Conservation (phyloP, 164 flowering plant genomes). For the Umbilicus rupestris region DNA sequence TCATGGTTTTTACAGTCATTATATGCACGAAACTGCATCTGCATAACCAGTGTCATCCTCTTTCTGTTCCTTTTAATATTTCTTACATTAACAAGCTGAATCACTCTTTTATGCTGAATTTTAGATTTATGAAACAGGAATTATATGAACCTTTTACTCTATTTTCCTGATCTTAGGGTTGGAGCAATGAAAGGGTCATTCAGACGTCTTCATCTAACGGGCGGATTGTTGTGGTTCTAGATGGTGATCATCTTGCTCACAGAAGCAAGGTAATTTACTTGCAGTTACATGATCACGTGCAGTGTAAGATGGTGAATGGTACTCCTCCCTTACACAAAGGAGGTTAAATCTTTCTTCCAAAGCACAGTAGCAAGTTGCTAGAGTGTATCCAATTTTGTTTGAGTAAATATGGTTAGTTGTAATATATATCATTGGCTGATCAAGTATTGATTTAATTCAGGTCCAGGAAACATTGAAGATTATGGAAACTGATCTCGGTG, state of each 20-base stretch:
- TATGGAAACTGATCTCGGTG: constrained; percentile 73
- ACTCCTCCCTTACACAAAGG: neutral
- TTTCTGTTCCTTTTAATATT: no score
- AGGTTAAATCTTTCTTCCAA: neutral
- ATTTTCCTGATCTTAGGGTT: constrained; percentile 38
- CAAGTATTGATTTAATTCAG: constrained; percentile 23
- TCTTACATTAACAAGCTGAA: neutral
- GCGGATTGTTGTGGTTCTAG: constrained; percentile 54
- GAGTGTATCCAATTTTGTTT: neutral
- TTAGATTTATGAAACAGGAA: neutral
- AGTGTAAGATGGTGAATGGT: neutral
- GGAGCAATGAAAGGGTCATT: constrained; percentile 58
- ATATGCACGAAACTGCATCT: no score
- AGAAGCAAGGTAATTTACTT: constrained; percentile 47
- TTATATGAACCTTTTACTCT: neutral
- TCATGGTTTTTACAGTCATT: no score
- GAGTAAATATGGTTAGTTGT: neutral
- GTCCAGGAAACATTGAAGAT: constrained; percentile 59
- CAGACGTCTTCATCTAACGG: constrained; percentile 20
- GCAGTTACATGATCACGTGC: neutral
- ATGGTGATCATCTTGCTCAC: constrained; percentile 53
- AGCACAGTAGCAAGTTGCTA: neutral
- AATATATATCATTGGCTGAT: neutral
- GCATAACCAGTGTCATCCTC: no score
- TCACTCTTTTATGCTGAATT: neutral